phyloP scores from a whole-genome alignment of 2,329 filamentous ascomycete genomes.

The Fusarium scirpi region DNA sequence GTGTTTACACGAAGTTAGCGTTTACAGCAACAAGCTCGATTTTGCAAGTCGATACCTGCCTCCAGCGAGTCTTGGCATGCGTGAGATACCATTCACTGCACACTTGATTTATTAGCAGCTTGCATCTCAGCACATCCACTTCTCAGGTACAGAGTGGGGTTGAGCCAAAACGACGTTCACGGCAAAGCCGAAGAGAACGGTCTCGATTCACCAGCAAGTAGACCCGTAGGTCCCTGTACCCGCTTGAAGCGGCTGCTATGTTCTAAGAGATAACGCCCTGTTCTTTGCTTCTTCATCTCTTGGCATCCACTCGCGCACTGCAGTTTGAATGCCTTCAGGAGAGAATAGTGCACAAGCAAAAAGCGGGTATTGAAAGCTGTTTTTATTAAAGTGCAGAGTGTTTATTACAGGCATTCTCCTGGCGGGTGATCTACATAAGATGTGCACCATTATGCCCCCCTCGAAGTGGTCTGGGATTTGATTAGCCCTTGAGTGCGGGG shows the following conservation, averaged over 20 bases:
- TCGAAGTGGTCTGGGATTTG: slow-evolving; percentile 26
- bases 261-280: slow-evolving; percentile 8
- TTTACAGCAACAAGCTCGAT: not conserved
- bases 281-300: slow-evolving; percentile 4
- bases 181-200: slow-evolving; percentile 48
- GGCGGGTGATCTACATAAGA: slow-evolving; percentile 48
- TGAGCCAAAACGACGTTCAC: slow-evolving; percentile 39
- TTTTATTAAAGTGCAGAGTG: slow-evolving; percentile 16
- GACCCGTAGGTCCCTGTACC: slow-evolving; percentile 22
- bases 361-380: not conserved
- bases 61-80: not conserved
- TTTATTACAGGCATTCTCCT: slow-evolving; percentile 16
- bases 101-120: slow-evolving; percentile 27
- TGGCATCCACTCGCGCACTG: not conserved
- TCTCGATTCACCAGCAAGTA: slow-evolving; percentile 42
- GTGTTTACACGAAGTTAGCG: not conserved
- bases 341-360: not conserved
- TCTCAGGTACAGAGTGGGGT: slow-evolving; percentile 47
- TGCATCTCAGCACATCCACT: slow-evolving; percentile 31
- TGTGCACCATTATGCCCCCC: slow-evolving; percentile 43
- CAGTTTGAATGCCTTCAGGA: slow-evolving; percentile 6
- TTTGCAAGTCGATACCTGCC: not conserved
- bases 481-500: slow-evolving; percentile 30
- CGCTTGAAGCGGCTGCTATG: slow-evolving; percentile 30
- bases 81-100: not conserved